Evolutionary conservation across 106 monocot species (phyloP), one percentile per base, ranked within the genome.

Genomic region (Phalaenopsis equestris): DNA sequence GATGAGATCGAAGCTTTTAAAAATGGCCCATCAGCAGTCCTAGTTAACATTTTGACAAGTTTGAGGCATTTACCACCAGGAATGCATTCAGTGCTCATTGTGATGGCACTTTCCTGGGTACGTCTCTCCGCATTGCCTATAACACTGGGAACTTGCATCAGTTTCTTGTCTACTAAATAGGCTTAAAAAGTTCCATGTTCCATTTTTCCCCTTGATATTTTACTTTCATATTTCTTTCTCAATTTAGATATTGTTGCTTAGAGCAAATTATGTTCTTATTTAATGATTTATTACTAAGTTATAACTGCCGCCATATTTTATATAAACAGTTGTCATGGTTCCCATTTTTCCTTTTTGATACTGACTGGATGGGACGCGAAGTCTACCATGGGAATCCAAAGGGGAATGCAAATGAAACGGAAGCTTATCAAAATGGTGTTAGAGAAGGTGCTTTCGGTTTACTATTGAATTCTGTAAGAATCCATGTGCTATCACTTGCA

Each of bases 331-430:
- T 90, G 15, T 95, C 99, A 77, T 99, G 99, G 99, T 99, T 99
- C 80, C 95, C 99, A 15, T 99, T 99, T 73, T 99, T 99, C 79
- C 94, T 99, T 76, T 99, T 99, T 81, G 99, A 95, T 78, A 99
- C 95, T 42, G 99, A 99, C 80, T 99, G 99, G 99, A 99, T 99
- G 99, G 99, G 99, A 3, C 99, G 99, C 61, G 99, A 99, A 91
- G 95, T 99, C 30, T 99, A 93, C 82, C 99, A 90, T 82, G 99
- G 99, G 70, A 81, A 99, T 84, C 99, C 99, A 72, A 93, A 86
- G 42, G 99, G 99, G 3, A 70, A 82, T 74, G 23, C 79, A 41
- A 58, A 46, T 77, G 80, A 99, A 75, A 77, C 23, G 16, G 73
- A 76, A 43, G 80, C 81, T 61, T 99, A 99, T 84, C 89, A 99